Evolutionary conservation across 176 grass and related monocot species (phyloP).

Genomic region (Rhynchospora pubera): DNA sequence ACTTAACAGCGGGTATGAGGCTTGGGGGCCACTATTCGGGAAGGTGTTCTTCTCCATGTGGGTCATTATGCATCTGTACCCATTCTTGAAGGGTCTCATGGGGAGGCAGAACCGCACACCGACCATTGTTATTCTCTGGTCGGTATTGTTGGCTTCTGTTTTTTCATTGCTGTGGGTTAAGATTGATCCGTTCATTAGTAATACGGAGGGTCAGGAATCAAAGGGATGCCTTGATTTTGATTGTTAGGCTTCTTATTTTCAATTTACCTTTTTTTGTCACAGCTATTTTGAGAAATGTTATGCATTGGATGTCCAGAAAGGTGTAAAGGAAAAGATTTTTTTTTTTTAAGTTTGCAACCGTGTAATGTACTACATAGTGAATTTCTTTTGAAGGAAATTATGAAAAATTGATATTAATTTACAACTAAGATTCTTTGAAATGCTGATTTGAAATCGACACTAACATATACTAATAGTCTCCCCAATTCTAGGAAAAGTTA

Average conservation of each 20-base stretch:
- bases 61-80: constrained; percentile 98
- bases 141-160: constrained; percentile 74
- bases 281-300: background rate
- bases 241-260: constrained; percentile 32
- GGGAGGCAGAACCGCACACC: constrained; percentile 91
- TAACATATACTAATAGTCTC: too few species aligned
- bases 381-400: background rate
- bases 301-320: background rate
- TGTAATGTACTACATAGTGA: background rate
- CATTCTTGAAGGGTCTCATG: constrained; percentile 97
- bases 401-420: background rate
- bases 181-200: constrained; percentile 74
- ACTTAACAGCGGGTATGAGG: constrained; percentile 89
- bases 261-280: background rate
- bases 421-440: background rate
- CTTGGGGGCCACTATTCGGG: constrained; percentile 93
- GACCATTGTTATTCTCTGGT: constrained; percentile 92
- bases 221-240: constrained; percentile 50
- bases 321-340: background rate
- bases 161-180: constrained; percentile 98
- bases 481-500: too few species aligned
- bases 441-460: too few species aligned
- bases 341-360: background rate
- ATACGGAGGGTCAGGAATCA: constrained; percentile 27
- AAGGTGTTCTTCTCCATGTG: constrained; percentile 97